A percentile compares a stretch with the other conserved stretches of the same genome.
phyloP scores from a whole-genome alignment of 2,329 filamentous ascomycete species.

The Monascus ruber region DNA sequence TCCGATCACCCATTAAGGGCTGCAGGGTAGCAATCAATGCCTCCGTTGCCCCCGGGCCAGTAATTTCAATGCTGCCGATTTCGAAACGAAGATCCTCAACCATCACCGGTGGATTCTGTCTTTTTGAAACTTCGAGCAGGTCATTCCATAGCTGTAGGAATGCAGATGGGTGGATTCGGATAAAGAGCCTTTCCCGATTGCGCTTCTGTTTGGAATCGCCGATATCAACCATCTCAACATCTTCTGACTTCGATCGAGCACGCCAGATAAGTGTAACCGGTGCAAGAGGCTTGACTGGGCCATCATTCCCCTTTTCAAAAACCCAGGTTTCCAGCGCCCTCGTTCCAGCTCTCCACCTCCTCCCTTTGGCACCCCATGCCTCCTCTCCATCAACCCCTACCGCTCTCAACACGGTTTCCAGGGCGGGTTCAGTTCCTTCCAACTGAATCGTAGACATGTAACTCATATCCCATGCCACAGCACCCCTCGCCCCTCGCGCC shows the following conservation, averaged over 20 bases:
- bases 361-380: constrained; percentile 52
- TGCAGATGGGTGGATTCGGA: constrained; percentile 74
- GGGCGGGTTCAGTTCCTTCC: constrained; percentile 52
- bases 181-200: constrained; percentile 42
- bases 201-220: constrained; percentile 10
- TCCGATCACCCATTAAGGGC: constrained; percentile 23
- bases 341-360: constrained; percentile 59
- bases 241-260: constrained; percentile 26
- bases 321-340: constrained; percentile 48
- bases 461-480: constrained; percentile 84
- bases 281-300: constrained; percentile 49
- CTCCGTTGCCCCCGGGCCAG: constrained; percentile 68
- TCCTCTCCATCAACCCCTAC: constrained; percentile 50
- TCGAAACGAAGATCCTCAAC: constrained; percentile 60
- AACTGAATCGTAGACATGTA: constrained; percentile 82
- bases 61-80: constrained; percentile 59
- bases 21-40: constrained; percentile 59
- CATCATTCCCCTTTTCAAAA: constrained; percentile 39
- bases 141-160: constrained; percentile 54
- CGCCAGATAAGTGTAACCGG: constrained; percentile 70
- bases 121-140: constrained; percentile 46
- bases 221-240: constrained; percentile 26
- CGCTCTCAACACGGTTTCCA: constrained; percentile 55
- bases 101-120: constrained; percentile 49
- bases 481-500: constrained; percentile 61